A percentile compares a stretch with the other conserved stretches of the same genome.
Evolutionary conservation across 2,329 filamentous ascomycete genomes (phyloP).

Genomic region (Aspergillus sp.): DNA sequence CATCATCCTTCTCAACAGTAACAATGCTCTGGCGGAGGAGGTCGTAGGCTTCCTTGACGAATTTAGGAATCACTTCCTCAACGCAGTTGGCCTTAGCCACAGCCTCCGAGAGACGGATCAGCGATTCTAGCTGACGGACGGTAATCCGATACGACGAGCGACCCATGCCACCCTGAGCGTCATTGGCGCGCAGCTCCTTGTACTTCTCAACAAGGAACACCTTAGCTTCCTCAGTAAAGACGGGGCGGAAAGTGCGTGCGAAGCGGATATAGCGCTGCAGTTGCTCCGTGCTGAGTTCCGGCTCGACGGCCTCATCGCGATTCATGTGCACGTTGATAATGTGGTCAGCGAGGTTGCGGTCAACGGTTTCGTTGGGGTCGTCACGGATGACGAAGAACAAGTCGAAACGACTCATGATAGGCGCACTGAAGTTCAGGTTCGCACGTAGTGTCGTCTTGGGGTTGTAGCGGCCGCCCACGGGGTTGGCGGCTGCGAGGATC

Average conservation of each 20-base stretch:
- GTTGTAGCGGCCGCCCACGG: conserved; percentile 88
- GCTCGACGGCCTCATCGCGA: conserved; percentile 81
- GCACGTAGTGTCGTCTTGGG: conserved; percentile 85
- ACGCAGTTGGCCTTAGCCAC: conserved; percentile 97
- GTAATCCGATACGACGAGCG: conserved; percentile 97
- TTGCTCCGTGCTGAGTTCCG: conserved; percentile 93
- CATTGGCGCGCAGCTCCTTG: conserved; percentile 87
- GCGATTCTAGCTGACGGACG: conserved; percentile 86
- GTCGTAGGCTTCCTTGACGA: conserved; percentile 88
- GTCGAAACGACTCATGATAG: conserved; percentile 99
- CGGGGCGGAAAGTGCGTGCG: conserved; percentile 84
- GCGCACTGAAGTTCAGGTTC: conserved; percentile 97
- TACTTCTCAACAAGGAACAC: conserved; percentile 81
- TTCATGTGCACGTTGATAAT: conserved; percentile 92
- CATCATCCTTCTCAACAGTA: conserved; percentile 92
- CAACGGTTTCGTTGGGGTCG: conserved; percentile 86
- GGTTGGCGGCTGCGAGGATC: conserved; percentile 93
- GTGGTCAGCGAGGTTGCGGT: conserved; percentile 85
- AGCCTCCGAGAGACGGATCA: conserved; percentile 94
- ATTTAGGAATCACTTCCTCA: conserved; percentile 72
- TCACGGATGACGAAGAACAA: conserved; percentile 97
- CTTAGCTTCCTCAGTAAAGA: conserved; percentile 83
- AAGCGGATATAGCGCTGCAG: conserved; percentile 96
- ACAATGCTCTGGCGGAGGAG: conserved; percentile 92
- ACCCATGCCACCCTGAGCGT: conserved; percentile 87